A percentile compares a stretch with the other conserved stretches of the same genome.
phyloP scores from a whole-genome alignment of 768 basidiomycete species.

The Suillus cothurnatus region DNA sequence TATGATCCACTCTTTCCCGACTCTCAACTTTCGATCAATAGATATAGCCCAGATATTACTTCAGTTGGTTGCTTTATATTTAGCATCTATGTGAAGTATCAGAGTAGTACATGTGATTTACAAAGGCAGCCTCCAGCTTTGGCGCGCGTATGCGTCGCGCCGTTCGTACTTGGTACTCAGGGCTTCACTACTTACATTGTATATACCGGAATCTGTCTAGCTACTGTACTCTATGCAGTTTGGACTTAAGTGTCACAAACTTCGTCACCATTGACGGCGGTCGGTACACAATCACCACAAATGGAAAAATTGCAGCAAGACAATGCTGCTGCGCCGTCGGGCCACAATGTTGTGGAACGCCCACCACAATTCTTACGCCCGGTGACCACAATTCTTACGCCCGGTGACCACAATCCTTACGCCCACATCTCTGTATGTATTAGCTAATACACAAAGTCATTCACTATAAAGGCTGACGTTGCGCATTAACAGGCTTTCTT shows the following conservation, averaged over 20 bases:
- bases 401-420: too few species aligned
- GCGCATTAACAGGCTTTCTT: not conserved
- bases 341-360: not conserved
- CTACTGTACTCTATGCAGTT: not conserved
- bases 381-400: too few species aligned
- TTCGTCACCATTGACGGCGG: too few species aligned
- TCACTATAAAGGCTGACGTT: not conserved
- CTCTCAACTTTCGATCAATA: too few species aligned
- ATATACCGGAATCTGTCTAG: not conserved
- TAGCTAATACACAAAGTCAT: not conserved
- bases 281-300: not conserved
- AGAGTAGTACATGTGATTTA: not conserved
- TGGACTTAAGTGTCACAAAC: too few species aligned
- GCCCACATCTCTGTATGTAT: not conserved
- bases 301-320: not conserved
- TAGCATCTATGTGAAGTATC: not conserved
- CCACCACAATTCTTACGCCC: not conserved
- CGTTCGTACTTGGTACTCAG: not conserved
- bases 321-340: not conserved
- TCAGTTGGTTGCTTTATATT: not conserved
- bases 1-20: too few species aligned
- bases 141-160: too few species aligned
- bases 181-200: not conserved
- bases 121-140: not conserved
- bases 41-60: too few species aligned